Conservation (phyloP, 2,329 filamentous ascomycete genomes). For the Endocalyx cinctus region DNA sequence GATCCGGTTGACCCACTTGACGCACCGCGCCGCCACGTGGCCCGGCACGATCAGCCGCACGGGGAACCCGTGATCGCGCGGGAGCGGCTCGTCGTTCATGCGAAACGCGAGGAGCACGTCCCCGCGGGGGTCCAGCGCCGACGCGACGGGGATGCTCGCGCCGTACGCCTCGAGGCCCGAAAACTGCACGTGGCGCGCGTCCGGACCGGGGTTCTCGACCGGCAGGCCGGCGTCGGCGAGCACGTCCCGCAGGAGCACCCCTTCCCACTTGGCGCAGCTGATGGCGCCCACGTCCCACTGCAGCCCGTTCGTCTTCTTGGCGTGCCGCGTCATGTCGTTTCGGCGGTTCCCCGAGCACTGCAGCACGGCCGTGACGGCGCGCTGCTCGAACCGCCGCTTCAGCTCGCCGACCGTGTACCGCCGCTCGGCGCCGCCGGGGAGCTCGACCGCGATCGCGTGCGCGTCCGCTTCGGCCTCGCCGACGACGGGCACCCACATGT, state of each 20-base stretch:
- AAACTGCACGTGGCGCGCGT: constrained; percentile 37
- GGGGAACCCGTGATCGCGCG: constrained; percentile 63
- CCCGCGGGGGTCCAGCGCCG: constrained; percentile 53
- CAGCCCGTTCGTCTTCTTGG: constrained; percentile 39
- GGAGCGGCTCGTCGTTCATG: constrained; percentile 62
- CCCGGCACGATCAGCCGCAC: constrained; percentile 60
- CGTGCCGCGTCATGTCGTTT: constrained; percentile 38
- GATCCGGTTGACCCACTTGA: constrained; percentile 66
- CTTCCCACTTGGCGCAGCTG: constrained; percentile 41
- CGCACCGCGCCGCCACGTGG: constrained; percentile 61
- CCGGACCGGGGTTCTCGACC: constrained; percentile 22
- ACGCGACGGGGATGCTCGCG: constrained; percentile 55
- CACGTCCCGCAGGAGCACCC: constrained; percentile 40
- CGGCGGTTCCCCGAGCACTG: constrained; percentile 46
- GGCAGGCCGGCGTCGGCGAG: constrained; percentile 35
- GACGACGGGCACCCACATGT: constrained; percentile 42
- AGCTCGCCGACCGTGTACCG: constrained; percentile 38
- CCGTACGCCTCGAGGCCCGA: constrained; percentile 56
- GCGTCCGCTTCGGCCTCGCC: constrained; percentile 26
- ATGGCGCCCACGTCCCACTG: constrained; percentile 45
- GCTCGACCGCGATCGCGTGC: constrained; percentile 36
- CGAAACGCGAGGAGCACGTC: constrained; percentile 63
- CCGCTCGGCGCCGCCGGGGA: constrained; percentile 36
- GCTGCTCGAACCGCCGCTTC: constrained; percentile 36
- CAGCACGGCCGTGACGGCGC: constrained; percentile 39